phyloP scores from a whole-genome alignment of 257 asterid genomes.

The Echium plantagineum region DNA sequence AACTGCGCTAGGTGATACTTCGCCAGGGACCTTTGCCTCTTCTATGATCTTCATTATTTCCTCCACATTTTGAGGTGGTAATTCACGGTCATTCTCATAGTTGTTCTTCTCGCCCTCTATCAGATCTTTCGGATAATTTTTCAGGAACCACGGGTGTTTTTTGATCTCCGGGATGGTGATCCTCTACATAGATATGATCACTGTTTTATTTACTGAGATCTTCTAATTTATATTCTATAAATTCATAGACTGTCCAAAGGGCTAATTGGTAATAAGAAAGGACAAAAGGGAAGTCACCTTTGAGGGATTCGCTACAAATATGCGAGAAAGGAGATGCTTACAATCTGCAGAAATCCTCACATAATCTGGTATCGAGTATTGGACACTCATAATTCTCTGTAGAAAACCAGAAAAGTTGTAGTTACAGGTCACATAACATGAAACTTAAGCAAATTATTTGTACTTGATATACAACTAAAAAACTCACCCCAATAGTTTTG shows the following conservation, averaged over 20 bases:
- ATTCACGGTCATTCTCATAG: constrained; percentile 35
- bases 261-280: background rate
- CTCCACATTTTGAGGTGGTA: constrained; percentile 55
- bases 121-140: constrained; percentile 69
- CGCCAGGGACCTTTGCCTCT: constrained; percentile 42
- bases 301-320: constrained; percentile 70
- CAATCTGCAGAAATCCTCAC: constrained; percentile 87
- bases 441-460: background rate
- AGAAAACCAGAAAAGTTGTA: background rate
- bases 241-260: background rate
- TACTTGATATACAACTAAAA: background rate
- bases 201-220: background rate
- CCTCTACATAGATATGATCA: constrained; percentile 32
- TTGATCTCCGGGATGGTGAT: constrained; percentile 72
- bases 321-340: constrained; percentile 76
- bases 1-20: constrained; percentile 4
- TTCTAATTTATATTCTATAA: background rate
- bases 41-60: constrained; percentile 75
- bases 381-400: constrained; percentile 90
- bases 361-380: constrained; percentile 80
- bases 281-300: constrained; percentile 34
- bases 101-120: constrained; percentile 50
- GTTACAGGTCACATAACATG: background rate
- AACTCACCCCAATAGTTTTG: constrained; percentile 68
- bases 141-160: constrained; percentile 85